Conservation (phyloP, 1,139 yeast genomes). For the Meyerozyma carpophila region DNA sequence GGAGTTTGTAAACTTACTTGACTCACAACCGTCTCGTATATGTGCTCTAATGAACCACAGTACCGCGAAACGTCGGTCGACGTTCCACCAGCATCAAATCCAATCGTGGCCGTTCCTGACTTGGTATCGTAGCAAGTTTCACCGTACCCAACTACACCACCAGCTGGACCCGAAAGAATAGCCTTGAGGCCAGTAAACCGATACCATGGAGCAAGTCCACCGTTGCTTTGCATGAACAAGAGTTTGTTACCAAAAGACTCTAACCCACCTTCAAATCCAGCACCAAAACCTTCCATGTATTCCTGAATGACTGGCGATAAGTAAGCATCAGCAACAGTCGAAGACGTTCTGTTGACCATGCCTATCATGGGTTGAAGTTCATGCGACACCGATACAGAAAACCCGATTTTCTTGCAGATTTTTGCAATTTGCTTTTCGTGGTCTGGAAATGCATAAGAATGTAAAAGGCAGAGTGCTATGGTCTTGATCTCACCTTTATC, state of each 20-base stretch:
- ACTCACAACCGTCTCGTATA: conserved; percentile 40
- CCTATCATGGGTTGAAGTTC: conserved; percentile 42
- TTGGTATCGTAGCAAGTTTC: conserved; percentile 34
- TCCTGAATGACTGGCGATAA: conserved; percentile 33
- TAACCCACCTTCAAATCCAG: conserved; percentile 41
- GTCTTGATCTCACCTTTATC: conserved; percentile 22
- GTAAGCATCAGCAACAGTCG: conserved; percentile 44
- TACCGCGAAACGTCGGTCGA: conserved; percentile 44
- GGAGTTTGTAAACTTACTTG: conserved; percentile 41
- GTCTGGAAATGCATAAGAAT: conserved; percentile 35
- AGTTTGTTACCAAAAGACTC: conserved; percentile 38
- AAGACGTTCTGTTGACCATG: conserved; percentile 37
- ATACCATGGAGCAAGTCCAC: conserved; percentile 46
- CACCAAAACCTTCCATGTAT: conserved; percentile 32
- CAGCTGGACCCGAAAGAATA: conserved; percentile 46
- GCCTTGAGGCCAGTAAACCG: conserved; percentile 44
- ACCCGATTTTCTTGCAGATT: conserved; percentile 34
- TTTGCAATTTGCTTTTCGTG: conserved; percentile 33
- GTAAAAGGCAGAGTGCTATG: conserved; percentile 35
- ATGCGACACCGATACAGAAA: conserved; percentile 35
- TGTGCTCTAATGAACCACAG: conserved; percentile 35
- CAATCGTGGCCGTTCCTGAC: conserved; percentile 35
- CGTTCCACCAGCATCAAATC: conserved; percentile 46
- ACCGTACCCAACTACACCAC: conserved; percentile 48
- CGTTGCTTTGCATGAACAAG: conserved; percentile 45